Conservation (phyloP, 805 yeast genomes). For the Tetrapisispora arboricola region DNA sequence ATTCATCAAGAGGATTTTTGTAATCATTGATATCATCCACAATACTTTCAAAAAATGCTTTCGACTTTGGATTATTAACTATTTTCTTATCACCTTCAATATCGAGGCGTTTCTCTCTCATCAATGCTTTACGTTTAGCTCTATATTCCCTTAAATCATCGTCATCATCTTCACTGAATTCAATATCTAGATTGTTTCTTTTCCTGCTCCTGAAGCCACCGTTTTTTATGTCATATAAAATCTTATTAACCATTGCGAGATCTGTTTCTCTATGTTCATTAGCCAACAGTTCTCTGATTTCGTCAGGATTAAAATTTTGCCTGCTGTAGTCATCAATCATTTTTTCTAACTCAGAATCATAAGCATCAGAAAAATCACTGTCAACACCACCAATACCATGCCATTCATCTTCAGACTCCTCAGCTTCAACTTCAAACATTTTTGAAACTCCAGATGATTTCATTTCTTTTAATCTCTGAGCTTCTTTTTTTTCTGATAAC, state of each 20-base stretch:
- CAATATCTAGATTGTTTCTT: conserved; percentile 45
- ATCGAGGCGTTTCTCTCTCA: conserved; percentile 40
- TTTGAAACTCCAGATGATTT: conserved; percentile 47
- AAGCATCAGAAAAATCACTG: conserved; percentile 40
- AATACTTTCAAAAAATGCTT: conserved; percentile 59
- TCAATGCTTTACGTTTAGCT: conserved; percentile 37
- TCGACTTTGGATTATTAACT: conserved; percentile 44
- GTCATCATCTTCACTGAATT: conserved; percentile 68
- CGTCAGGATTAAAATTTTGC: conserved; percentile 46
- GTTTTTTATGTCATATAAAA: conserved; percentile 60
- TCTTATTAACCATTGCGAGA: conserved; percentile 50
- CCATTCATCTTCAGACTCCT: conserved; percentile 86
- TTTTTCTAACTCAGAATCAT: conserved; percentile 65
- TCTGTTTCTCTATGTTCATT: conserved; percentile 55
- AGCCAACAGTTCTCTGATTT: conserved; percentile 46
- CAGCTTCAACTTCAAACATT: conserved; percentile 73
- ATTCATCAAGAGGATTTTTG: conserved; percentile 26
- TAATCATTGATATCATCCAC: conserved; percentile 36
- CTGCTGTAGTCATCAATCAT: conserved; percentile 66
- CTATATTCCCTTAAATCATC: conserved; percentile 33
- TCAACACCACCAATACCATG: conserved; percentile 69
- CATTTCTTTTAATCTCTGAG: conserved; percentile 38
- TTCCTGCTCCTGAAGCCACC: conserved; percentile 59
- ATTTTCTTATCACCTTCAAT: conserved; percentile 33
- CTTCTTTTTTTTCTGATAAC: conserved; percentile 15